phyloP scores from a whole-genome alignment of 495 filamentous ascomycete species.

The Aspergillus avenaceus region DNA sequence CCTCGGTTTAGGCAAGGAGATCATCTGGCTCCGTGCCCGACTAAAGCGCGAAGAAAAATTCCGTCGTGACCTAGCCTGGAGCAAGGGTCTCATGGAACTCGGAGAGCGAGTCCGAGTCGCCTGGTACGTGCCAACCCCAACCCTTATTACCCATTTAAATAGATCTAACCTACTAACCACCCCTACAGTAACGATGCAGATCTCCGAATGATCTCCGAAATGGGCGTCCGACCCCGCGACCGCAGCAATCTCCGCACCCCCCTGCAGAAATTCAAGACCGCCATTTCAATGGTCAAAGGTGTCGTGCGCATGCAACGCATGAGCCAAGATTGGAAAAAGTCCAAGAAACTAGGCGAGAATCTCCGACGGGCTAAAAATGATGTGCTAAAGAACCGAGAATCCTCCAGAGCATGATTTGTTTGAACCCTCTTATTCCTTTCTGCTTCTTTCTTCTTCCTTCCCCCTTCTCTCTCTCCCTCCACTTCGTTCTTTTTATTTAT shows the following conservation, averaged over 20 bases:
- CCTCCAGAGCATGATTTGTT: conserved; percentile 11
- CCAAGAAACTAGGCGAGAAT: conserved; percentile 43
- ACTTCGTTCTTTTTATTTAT: conserved; percentile 1
- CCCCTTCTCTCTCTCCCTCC: conserved; percentile 1
- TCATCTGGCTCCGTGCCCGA: conserved; percentile 79
- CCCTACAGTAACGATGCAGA: conserved; percentile 80
- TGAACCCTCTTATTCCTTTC: conserved; percentile 7
- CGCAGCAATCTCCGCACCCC: conserved; percentile 26
- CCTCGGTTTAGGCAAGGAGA: conserved; percentile 78
- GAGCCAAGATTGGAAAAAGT: conserved; percentile 47
- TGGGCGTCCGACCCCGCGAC: conserved; percentile 57
- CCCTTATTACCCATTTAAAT: conserved; percentile 7
- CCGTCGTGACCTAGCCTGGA: conserved; percentile 71
- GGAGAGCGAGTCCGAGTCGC: conserved; percentile 64
- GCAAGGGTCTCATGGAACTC: conserved; percentile 78
- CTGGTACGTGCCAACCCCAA: conserved; percentile 63
- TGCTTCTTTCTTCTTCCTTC: conserved; percentile 5
- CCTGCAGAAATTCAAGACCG: conserved; percentile 45
- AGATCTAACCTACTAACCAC: conserved; percentile 18
- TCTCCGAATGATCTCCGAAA: conserved; percentile 74
- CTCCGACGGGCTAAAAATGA: conserved; percentile 44
- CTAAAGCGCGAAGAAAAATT: conserved; percentile 76
- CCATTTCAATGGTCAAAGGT: conserved; percentile 51
- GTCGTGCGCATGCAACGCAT: conserved; percentile 51
- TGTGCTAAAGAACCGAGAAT: conserved; percentile 38